Percentiles rank a stretch among this genome's conserved stretches.
Evolutionary conservation across 2,329 filamentous ascomycete species (phyloP).

Genomic region (Pseudopyricularia javanii): DNA sequence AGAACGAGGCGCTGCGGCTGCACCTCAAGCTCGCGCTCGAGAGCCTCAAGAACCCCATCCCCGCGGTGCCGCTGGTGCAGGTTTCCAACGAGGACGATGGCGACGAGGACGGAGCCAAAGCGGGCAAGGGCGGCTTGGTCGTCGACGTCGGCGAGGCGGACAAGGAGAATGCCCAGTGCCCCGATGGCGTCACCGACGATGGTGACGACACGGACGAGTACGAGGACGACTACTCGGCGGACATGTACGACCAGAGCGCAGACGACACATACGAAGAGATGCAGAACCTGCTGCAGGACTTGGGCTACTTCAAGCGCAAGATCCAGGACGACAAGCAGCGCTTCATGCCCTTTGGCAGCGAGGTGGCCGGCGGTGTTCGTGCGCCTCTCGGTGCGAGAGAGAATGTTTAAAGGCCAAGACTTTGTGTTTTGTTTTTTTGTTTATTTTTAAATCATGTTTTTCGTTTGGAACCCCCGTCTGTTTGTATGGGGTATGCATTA

Average conservation of each 20-base stretch:
- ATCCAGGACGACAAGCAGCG: slow-evolving; percentile 68
- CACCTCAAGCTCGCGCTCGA: slow-evolving; percentile 80
- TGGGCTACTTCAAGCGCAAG: slow-evolving; percentile 72
- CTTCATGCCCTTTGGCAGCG: slow-evolving; percentile 33
- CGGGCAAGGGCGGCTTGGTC: slow-evolving; percentile 1
- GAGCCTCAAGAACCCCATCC: slow-evolving; percentile 85
- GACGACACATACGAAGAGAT: slow-evolving; percentile 73
- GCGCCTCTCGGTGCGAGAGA: slow-evolving; percentile 31
- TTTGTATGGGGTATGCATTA: too few species aligned
- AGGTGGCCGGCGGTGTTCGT: slow-evolving; percentile 24
- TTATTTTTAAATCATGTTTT: not conserved
- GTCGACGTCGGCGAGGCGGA: slow-evolving; percentile 4
- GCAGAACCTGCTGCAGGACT: slow-evolving; percentile 68
- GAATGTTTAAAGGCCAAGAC: slow-evolving; percentile 15
- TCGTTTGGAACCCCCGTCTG: not conserved
- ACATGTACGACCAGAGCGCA: slow-evolving; percentile 36
- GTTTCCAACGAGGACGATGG: slow-evolving; percentile 13
- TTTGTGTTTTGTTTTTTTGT: not conserved
- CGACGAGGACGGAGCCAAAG: slow-evolving; percentile 5
- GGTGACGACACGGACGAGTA: slow-evolving; percentile 46
- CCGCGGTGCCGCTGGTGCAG: slow-evolving; percentile 27
- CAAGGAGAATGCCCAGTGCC: slow-evolving; percentile 3
- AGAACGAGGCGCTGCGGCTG: slow-evolving; percentile 80
- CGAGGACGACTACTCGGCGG: slow-evolving; percentile 40
- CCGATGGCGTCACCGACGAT: slow-evolving; percentile 8